Evolutionary conservation across 2,329 filamentous ascomycete genomes (phyloP).

Genomic region (Xylaria sp.): DNA sequence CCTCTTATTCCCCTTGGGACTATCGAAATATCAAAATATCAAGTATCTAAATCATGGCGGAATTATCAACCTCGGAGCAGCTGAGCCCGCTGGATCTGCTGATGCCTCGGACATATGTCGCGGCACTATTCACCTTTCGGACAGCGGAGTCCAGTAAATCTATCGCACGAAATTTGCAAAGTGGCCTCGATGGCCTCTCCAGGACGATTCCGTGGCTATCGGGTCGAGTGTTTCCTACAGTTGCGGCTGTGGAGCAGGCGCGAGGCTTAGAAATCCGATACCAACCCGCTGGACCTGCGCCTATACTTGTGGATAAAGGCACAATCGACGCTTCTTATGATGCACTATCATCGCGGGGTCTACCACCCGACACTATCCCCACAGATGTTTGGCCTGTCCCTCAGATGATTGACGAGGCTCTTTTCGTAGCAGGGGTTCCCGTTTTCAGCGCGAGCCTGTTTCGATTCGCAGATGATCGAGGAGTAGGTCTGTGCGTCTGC

Average conservation of each 20-base stretch:
- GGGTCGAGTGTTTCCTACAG: neutral
- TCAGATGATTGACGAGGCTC: slow-evolving; percentile 8
- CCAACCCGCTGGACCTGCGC: neutral
- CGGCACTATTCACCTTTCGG: neutral
- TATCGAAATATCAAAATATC: neutral
- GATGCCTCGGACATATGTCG: slow-evolving; percentile 10
- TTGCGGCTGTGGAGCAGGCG: neutral
- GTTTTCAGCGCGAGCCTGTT: slow-evolving; percentile 8
- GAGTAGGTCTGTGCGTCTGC: neutral
- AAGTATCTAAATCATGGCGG: slow-evolving; percentile 1
- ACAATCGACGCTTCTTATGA: slow-evolving; percentile 8
- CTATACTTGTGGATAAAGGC: neutral
- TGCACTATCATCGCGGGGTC: neutral
- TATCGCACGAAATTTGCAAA: neutral
- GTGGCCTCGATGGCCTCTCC: neutral
- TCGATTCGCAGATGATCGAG: neutral
- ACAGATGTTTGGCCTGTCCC: neutral
- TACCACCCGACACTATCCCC: neutral
- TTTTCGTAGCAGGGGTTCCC: slow-evolving; percentile 2
- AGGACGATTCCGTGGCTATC: slow-evolving; percentile 11
- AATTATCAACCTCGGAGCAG: neutral
- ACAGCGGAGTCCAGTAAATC: neutral
- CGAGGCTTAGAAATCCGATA: slow-evolving; percentile 8
- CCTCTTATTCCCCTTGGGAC: neutral
- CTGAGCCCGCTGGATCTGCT: slow-evolving; percentile 8